Evolutionary conservation across 179 eudicot genomes (phyloP), one percentile per base, ranked within the genome.

Genomic region (Drosera spatulata): DNA sequence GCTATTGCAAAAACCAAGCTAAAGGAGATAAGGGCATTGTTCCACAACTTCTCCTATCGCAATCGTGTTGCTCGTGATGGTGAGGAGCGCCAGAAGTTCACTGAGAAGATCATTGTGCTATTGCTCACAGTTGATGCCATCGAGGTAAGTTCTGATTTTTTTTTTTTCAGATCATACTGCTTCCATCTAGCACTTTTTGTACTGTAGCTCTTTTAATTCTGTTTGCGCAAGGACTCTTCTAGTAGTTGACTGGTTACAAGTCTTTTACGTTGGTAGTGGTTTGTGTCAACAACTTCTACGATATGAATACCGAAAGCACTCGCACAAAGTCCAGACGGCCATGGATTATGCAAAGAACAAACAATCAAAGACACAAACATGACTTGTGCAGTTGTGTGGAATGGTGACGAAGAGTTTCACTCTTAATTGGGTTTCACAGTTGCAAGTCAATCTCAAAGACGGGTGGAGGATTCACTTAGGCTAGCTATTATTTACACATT

Each of bases 91-190:
- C 96, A 91, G 71, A 88, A 72, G 66, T 91, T 88, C 63, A 62
- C 95, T 2, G 96, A 91, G 75, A 88, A 61, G 79, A 74, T 91
- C 65, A 88, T 91, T 69, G 98, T 88, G 55, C 74, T 91, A 64
- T 95, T 91, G 57, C 89, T 91, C 61, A 91, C 98, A 68, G 95
- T 88, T 50, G 98, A 91, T 67, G 79, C 76, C 69, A 85, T 91
- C 53, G 95, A 91, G 98, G 98, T 85, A 72, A 60, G 50, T 63
- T 62, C 57, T 39, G 15, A 14, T 40, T 39, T 11, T n/a, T n/a
- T n/a, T n/a, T n/a, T n/a, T 0, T 33, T 2, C 37, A 47, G 10
- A 40, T 52, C 42, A 3, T 15, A 56, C 38, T 39, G 10, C 39
- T 50, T 44, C 39, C 13, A 37, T 6, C 4, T 14, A 1, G 45